phyloP scores from a whole-genome alignment of 495 filamentous ascomycete genomes.

The Lophiotrema nucula region DNA sequence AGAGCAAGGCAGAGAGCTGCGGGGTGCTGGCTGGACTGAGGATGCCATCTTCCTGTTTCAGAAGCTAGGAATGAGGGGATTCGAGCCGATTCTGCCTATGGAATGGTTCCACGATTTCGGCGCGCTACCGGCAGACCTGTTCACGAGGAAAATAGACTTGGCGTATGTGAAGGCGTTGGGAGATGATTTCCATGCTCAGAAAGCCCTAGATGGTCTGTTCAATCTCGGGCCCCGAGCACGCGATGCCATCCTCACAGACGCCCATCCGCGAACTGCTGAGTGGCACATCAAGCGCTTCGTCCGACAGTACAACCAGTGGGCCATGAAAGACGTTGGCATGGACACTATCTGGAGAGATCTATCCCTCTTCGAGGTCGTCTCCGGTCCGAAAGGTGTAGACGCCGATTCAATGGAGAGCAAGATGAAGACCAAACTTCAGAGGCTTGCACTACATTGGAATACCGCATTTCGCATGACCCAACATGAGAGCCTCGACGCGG shows the following conservation, averaged over 20 bases:
- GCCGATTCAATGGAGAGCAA: slow-evolving; percentile 14
- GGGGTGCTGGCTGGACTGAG: slow-evolving; percentile 44
- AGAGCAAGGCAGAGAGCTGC: slow-evolving; percentile 31
- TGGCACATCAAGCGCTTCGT: slow-evolving; percentile 20
- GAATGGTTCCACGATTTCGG: slow-evolving; percentile 61
- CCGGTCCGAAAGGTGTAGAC: slow-evolving; percentile 13
- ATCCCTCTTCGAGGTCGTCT: slow-evolving; percentile 35
- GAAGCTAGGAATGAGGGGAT: slow-evolving; percentile 57
- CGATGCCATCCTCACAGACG: slow-evolving; percentile 24
- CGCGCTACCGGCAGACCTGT: slow-evolving; percentile 59
- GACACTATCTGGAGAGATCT: slow-evolving; percentile 27
- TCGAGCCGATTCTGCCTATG: slow-evolving; percentile 56
- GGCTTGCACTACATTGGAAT: slow-evolving; percentile 22
- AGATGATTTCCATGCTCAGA: slow-evolving; percentile 29
- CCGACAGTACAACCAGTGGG: slow-evolving; percentile 38
- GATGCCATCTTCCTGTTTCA: slow-evolving; percentile 57
- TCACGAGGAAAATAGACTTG: slow-evolving; percentile 44
- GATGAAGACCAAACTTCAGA: slow-evolving; percentile 27
- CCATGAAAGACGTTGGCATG: slow-evolving; percentile 33
- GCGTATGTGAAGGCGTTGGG: slow-evolving; percentile 48
- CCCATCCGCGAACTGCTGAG: slow-evolving; percentile 26
- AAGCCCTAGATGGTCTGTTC: slow-evolving; percentile 35
- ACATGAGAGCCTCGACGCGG: slow-evolving; percentile 21
- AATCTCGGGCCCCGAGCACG: slow-evolving; percentile 37
- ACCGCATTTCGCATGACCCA: slow-evolving; percentile 30